A percentile compares a stretch with the other conserved stretches of the same genome.
phyloP scores from a whole-genome alignment of 352 stramenopile species.

The Pythium apleroticum region DNA sequence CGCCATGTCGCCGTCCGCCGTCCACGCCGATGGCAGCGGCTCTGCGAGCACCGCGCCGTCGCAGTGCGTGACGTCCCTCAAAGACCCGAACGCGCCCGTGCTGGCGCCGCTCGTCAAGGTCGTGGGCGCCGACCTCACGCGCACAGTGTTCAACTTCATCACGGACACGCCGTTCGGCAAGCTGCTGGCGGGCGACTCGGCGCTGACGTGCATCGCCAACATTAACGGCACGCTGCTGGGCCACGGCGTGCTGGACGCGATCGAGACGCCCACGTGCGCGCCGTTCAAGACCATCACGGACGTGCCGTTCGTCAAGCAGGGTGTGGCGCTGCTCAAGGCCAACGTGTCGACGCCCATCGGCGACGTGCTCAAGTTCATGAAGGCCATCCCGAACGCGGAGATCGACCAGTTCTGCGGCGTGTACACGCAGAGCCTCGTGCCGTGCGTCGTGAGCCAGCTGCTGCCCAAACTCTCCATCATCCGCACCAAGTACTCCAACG shows the following conservation, averaged over 20 bases:
- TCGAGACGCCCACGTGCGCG: constrained; percentile 38
- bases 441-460: constrained; percentile 51
- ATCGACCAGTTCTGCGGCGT: constrained; percentile 54
- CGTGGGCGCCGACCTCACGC: constrained; percentile 23
- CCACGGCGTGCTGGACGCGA: constrained; percentile 34
- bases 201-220: constrained; percentile 56
- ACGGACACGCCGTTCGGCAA: constrained; percentile 32
- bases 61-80: constrained; percentile 27
- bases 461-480: constrained; percentile 54
- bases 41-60: neutral
- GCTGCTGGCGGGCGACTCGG: constrained; percentile 41
- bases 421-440: constrained; percentile 45
- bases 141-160: constrained; percentile 29
- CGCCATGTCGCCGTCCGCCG: neutral
- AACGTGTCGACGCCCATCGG: constrained; percentile 24
- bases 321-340: constrained; percentile 14
- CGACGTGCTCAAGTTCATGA: constrained; percentile 34
- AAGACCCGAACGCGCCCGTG: constrained; percentile 30
- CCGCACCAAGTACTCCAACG: constrained; percentile 40
- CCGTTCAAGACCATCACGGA: constrained; percentile 33
- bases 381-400: constrained; percentile 32
- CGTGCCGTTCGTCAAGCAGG: constrained; percentile 50
- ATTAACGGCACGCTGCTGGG: constrained; percentile 54
- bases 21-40: neutral
- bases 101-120: constrained; percentile 20